Evolutionary conservation across 352 stramenopile species (phyloP), one percentile per base, ranked within the genome.

Genomic region (Pythium chondricola): DNA sequence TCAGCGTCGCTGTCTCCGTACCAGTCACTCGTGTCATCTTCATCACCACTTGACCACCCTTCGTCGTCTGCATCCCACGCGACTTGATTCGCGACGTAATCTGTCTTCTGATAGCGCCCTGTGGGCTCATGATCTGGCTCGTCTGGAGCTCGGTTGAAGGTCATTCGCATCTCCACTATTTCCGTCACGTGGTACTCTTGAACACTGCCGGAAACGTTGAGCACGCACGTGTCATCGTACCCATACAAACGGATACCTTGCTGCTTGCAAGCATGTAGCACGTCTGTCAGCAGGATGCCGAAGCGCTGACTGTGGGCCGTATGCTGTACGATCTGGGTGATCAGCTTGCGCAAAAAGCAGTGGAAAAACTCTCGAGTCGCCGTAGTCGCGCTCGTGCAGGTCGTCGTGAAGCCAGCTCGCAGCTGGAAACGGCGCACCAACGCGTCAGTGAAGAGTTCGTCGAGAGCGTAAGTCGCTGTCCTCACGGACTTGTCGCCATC

Each of bases 231-330:
- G 41, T 91, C 79, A 52, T 90, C 77, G 56, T 87, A 90, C 38
- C 82, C 82, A 35, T 93, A 93, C 46, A 93, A 48, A 6, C 63
- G 61, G 41, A 90, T 86, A 11, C 76, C 77, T 33, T 82, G 75
- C 42, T 82, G 57, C 22, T 68, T 62, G 25, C 73, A 90, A 7
- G 77, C 71, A 11, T 59, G 67, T 53, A 90, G 59, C 27, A 91
- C 79, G 31, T 93, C 72, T n/a, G 73, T 54, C 16, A 90, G 57
- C 9, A 59, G 61, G 36, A 91, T 70, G 41, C 43, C 71, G 20
- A 61, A 45, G 29, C 77, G 61, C 0, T 53, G 41, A 45, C 78
- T 62, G 42, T 78, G 65, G 17, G 74, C 56, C 63, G 76, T 71
- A 39, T 78, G 65, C 26, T 66, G 52, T 17, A 74, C 30, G 61